Evolutionary conservation across 257 asterid species (phyloP).

Genomic region (Solanum tarapatanum): DNA sequence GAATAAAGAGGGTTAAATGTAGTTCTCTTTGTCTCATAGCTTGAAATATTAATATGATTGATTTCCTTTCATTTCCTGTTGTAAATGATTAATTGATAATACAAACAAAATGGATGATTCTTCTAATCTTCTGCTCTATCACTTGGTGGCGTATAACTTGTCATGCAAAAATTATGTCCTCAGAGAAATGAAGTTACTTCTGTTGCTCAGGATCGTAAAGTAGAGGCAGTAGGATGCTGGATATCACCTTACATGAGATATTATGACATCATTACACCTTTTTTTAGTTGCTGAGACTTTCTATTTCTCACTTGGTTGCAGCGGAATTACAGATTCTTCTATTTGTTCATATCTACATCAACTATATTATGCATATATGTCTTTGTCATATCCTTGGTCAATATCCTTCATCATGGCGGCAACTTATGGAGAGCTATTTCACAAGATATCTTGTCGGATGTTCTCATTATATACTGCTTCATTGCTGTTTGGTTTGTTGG

Average conservation of each 20-base stretch:
- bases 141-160: background rate
- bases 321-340: slow-evolving; percentile 88
- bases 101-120: background rate
- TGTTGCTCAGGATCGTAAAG: background rate
- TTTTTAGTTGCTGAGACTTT: background rate
- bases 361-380: slow-evolving; percentile 60
- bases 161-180: background rate
- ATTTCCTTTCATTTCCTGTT: background rate
- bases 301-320: slow-evolving; percentile 23
- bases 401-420: slow-evolving; percentile 35
- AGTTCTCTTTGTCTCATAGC: background rate
- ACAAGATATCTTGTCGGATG: slow-evolving; percentile 51
- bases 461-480: slow-evolving; percentile 74
- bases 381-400: slow-evolving; percentile 52
- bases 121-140: background rate
- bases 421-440: slow-evolving; percentile 41
- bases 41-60: background rate
- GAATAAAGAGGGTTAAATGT: background rate
- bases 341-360: slow-evolving; percentile 73
- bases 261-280: background rate
- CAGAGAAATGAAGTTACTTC: background rate
- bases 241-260: background rate
- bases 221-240: background rate
- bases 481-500: slow-evolving; percentile 88
- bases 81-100: background rate